Conservation (phyloP, 306 rosid genomes). For the Cucumis hystrix region DNA sequence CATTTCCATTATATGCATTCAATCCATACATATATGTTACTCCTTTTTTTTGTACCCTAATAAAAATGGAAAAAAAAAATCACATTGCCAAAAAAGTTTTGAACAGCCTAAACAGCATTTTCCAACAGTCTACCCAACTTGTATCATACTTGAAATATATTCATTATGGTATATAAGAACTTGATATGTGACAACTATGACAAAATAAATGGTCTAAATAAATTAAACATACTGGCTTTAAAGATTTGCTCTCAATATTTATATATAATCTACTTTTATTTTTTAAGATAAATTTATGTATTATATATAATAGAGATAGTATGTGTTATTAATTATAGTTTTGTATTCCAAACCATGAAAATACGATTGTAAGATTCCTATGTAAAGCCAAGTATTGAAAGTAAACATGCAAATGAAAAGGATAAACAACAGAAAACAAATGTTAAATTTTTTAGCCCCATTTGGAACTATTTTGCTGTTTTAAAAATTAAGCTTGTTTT, state of each 20-base stretch:
- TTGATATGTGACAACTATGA: too few species aligned
- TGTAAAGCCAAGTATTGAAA: not conserved
- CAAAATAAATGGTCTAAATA: too few species aligned
- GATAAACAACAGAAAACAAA: not conserved
- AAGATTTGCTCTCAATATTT: too few species aligned
- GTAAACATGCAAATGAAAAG: not conserved
- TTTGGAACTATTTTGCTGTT: too few species aligned
- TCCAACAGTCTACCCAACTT: not conserved
- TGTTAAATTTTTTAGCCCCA: too few species aligned
- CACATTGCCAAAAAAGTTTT: not conserved
- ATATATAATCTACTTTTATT: not conserved
- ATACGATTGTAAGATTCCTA: not conserved
- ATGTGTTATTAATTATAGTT: too few species aligned
- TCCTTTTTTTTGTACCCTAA: not conserved
- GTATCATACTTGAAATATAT: too few species aligned
- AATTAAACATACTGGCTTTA: too few species aligned
- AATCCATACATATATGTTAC: slow-evolving; percentile 8
- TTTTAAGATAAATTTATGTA: not conserved
- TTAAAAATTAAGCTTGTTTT: too few species aligned
- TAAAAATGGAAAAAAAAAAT: not conserved
- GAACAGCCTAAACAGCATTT: not conserved
- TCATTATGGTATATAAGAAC: too few species aligned
- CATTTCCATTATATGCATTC: slow-evolving; percentile 3
- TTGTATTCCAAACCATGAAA: not conserved
- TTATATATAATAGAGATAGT: too few species aligned